Percentiles rank a stretch among this genome's conserved stretches.
Conservation (phyloP, 2,329 filamentous ascomycete genomes). For the Arthrobotrys iridis region DNA sequence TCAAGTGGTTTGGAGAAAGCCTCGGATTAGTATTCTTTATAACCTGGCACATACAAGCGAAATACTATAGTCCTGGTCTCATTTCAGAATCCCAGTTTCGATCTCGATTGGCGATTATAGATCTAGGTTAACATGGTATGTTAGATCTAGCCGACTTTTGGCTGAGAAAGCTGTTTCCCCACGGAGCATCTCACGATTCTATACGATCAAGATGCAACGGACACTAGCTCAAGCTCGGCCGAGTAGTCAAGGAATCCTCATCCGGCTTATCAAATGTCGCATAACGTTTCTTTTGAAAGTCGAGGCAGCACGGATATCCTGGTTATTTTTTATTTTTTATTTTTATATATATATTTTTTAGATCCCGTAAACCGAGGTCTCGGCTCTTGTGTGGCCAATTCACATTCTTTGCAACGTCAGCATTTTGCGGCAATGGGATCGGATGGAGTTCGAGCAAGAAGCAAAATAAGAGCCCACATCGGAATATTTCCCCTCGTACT, state of each 20-base stretch:
- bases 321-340: too few species aligned
- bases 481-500: constrained; percentile 31
- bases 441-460: neutral
- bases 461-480: constrained; percentile 36
- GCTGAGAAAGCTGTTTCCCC: neutral
- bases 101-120: constrained; percentile 53
- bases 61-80: constrained; percentile 7
- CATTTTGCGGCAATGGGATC: neutral
- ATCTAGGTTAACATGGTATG: constrained; percentile 30
- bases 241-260: neutral
- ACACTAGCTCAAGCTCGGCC: neutral
- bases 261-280: constrained; percentile 20
- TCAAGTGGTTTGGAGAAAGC: constrained; percentile 3
- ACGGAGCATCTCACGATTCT: constrained; percentile 11
- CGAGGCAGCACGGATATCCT: constrained; percentile 25
- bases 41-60: constrained; percentile 7
- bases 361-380: neutral
- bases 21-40: neutral
- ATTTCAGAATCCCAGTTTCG: constrained; percentile 45
- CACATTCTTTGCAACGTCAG: constrained; percentile 48
- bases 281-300: constrained; percentile 4
- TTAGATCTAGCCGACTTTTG: constrained; percentile 17
- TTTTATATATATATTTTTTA: too few species aligned
- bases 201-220: neutral
- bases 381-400: constrained; percentile 16